Evolutionary conservation across 148 eudicot species (phyloP).

Genomic region (Drosera capensis): DNA sequence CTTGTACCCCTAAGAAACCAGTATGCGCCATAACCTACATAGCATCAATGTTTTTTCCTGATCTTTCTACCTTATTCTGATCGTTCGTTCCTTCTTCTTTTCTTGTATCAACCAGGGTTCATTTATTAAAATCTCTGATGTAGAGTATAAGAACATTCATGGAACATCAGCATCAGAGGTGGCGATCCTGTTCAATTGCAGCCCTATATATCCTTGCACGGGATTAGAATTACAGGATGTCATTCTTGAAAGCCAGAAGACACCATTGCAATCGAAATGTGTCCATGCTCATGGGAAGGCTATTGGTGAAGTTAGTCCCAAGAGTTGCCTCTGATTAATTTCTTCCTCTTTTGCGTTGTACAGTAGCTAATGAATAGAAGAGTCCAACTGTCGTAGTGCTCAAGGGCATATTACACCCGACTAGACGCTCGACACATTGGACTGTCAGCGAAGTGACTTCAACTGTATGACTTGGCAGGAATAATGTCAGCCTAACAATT

Average conservation of each 20-base stretch:
- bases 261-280: slow-evolving; percentile 12
- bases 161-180: slow-evolving; percentile 33
- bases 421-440: too few species aligned
- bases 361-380: too few species aligned
- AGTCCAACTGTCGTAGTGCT: too few species aligned
- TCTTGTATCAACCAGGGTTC: slow-evolving; percentile 30
- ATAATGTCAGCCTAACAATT: too few species aligned
- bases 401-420: too few species aligned
- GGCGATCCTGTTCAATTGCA: slow-evolving; percentile 35
- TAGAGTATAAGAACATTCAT: slow-evolving; percentile 20
- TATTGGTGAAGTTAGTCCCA: slow-evolving; percentile 12
- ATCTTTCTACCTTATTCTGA: not conserved
- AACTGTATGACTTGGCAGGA: too few species aligned
- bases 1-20: slow-evolving; percentile 5
- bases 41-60: not conserved
- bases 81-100: not conserved
- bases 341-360: too few species aligned
- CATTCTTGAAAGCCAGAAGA: slow-evolving; percentile 11
- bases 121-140: slow-evolving; percentile 37
- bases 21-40: not conserved
- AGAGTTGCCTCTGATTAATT: slow-evolving; percentile 15
- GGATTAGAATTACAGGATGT: slow-evolving; percentile 28
- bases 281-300: slow-evolving; percentile 21
- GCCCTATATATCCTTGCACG: slow-evolving; percentile 30
- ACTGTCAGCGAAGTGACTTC: too few species aligned